Conservation (phyloP, 2,329 filamentous ascomycete genomes). For the Trichophaea hybrida region DNA sequence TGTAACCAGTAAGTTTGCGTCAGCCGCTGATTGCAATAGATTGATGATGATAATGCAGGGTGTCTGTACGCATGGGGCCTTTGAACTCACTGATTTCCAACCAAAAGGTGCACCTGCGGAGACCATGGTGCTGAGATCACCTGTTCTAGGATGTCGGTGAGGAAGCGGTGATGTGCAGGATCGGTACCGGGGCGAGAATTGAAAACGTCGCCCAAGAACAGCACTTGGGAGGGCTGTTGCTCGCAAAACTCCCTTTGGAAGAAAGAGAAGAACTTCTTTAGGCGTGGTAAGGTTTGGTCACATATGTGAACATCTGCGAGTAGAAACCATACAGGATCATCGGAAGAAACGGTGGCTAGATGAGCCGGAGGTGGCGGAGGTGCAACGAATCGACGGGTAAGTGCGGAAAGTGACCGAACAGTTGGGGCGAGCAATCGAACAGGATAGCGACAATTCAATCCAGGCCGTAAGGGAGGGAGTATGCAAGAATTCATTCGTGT, state of each 20-base stretch:
- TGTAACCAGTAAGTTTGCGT: background rate
- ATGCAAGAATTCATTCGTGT: too few species aligned
- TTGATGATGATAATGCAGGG: background rate
- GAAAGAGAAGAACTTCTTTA: background rate
- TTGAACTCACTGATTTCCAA: conserved; percentile 7
- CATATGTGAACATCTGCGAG: background rate
- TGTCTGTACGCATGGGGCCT: background rate
- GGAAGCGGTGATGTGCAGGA: background rate
- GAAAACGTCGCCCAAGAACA: conserved; percentile 3
- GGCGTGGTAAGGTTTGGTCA: background rate
- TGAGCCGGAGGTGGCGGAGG: too few species aligned
- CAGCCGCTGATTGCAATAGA: background rate
- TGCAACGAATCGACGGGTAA: too few species aligned
- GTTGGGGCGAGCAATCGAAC: too few species aligned
- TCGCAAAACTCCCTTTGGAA: background rate
- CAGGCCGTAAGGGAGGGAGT: too few species aligned
- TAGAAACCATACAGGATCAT: conserved; percentile 2
- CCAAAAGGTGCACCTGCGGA: conserved; percentile 3
- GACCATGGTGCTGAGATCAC: background rate
- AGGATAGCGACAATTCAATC: too few species aligned
- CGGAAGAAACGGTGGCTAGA: background rate
- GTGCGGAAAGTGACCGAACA: too few species aligned
- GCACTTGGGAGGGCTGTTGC: background rate
- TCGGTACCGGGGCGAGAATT: background rate
- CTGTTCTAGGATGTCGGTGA: background rate